phyloP scores from a whole-genome alignment of 306 rosid species.

The Myrica gale region DNA sequence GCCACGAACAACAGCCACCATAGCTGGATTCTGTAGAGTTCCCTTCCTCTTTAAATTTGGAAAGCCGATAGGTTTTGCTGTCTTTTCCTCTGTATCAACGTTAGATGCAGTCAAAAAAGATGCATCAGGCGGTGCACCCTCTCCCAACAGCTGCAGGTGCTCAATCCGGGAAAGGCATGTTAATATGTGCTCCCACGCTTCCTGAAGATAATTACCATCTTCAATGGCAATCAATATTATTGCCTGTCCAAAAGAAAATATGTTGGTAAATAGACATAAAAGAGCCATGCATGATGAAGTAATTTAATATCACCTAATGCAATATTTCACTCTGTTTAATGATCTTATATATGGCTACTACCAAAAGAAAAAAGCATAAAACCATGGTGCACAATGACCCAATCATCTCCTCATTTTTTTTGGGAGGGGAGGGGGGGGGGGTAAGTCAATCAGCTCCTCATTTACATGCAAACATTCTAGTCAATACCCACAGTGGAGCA shows the following conservation, averaged over 20 bases:
- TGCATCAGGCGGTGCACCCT: conserved; percentile 96
- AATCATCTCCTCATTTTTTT: conserved; percentile 2
- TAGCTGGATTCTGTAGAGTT: conserved; percentile 87
- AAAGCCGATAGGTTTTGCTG: conserved; percentile 54
- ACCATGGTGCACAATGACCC: conserved; percentile 4
- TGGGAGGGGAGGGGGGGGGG: too few relatives aligned
- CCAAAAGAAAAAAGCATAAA: neutral
- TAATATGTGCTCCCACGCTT: conserved; percentile 98
- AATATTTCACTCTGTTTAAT: neutral
- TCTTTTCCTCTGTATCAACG: conserved; percentile 70
- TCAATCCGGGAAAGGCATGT: conserved; percentile 97
- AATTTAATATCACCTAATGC: neutral
- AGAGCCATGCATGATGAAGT: neutral
- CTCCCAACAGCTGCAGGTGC: conserved; percentile 92
- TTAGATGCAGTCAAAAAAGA: conserved; percentile 70
- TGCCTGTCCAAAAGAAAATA: conserved; percentile 51
- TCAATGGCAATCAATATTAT: conserved; percentile 91
- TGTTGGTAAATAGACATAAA: conserved; percentile 15
- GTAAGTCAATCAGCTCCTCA: conserved; percentile 1
- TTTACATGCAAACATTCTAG: conserved; percentile 8
- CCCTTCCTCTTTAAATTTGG: conserved; percentile 80
- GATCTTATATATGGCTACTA: neutral
- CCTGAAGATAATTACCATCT: conserved; percentile 91
- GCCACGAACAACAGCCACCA: conserved; percentile 96
- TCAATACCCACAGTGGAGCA: conserved; percentile 6